Evolutionary conservation across 441 rosid genomes (phyloP), one percentile per base, ranked within the genome.

Genomic region (Croton setiger): DNA sequence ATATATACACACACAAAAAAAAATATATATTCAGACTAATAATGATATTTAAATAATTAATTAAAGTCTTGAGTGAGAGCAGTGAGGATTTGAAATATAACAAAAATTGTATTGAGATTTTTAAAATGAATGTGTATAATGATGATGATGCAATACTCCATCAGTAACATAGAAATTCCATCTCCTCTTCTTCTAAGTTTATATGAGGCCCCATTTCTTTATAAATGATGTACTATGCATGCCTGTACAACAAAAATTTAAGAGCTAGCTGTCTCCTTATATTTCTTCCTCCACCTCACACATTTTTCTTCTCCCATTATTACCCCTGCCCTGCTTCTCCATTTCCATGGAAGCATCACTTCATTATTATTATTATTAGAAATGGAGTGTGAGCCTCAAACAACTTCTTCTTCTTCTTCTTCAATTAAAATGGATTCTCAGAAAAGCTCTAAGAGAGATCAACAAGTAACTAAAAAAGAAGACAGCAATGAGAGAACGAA

Each of bases 371-470:
- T 5, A 12, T 37, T 37, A 3, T 37, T 36, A 21, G 0, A 31
- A 15, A 69, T 52, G 65, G 66, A 64, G 27, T 53, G 36, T 12
- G 74, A 77, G 35, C 37, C 71, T 15, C 74, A 60, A 59, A 31
- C 54, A 49, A 56, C 7, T n/a, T 51, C 45, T 10, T 43, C 36
- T 5, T 13, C 59, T 9, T 33, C 44, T 9, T n/a, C 27, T 35
- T 0, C 45, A 12, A 43, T 14, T 10, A 27, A 71, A 41, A 15
- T 20, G 4, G 36, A 58, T 2, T 23, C 69, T 4, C 39, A n/a
- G 18, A 53, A 59, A 12, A 62, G 61, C 63, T 68, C 23, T 0
- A 74, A 52, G 57, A 62, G 72, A 55, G 36, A 37, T 23, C 69
- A 37, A 15, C 66, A 70, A 72, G 56, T 36, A 72, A 52, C 31